These are phyloP conservation scores for Litsea cubeba DNA, from an alignment of 164 flowering plant species.

Conservation along the genomic window DNA sequence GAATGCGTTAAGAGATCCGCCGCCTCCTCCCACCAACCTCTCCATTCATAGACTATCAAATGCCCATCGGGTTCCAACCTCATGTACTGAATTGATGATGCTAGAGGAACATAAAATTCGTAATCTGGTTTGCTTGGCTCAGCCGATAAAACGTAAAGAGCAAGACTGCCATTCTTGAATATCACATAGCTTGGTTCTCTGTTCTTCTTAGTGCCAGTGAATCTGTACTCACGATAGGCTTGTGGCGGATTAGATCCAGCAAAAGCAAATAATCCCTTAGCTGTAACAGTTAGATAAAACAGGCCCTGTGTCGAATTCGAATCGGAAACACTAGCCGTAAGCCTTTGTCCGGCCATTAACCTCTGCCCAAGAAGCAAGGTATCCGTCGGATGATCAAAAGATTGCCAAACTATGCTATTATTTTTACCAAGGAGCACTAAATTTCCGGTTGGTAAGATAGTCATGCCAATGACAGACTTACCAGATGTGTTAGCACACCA, in stretches of 20 bases:
- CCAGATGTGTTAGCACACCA: constrained; percentile 33
- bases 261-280: not conserved
- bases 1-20: not conserved
- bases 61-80: constrained; percentile 32
- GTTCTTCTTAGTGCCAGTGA: not conserved
- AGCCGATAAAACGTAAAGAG: constrained; percentile 10
- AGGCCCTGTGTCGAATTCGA: constrained; percentile 14
- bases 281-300: constrained; percentile 5
- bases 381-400: constrained; percentile 30
- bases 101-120: not conserved
- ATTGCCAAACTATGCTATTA: constrained; percentile 19
- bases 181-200: constrained; percentile 11
- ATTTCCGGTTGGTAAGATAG: constrained; percentile 19
- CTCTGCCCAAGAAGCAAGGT: constrained; percentile 19
- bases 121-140: not conserved
- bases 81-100: constrained; percentile 20
- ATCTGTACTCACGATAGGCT: not conserved
- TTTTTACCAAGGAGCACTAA: constrained; percentile 8
- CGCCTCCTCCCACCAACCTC: not conserved
- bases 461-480: constrained; percentile 22
- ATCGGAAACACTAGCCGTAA: constrained; percentile 17
- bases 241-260: constrained; percentile 6
- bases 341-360: constrained; percentile 16
- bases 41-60: constrained; percentile 26
- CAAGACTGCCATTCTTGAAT: constrained; percentile 18